Evolutionary conservation across 768 basidiomycete genomes (phyloP), one percentile per base, ranked within the genome.

Genomic region (Lyophyllum atratum): DNA sequence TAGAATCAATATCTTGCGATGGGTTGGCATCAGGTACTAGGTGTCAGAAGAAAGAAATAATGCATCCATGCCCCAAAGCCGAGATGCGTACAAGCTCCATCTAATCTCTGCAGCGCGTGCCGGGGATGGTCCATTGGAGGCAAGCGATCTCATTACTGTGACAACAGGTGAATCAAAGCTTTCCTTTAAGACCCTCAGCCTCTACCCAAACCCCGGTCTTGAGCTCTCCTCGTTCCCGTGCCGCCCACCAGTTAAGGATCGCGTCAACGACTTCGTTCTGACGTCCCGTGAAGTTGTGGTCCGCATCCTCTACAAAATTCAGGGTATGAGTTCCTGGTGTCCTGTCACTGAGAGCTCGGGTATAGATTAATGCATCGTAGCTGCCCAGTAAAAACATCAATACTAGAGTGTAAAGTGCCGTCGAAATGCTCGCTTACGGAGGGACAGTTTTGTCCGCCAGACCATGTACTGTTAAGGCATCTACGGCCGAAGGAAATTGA

Each of bases 391-490:
- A 42, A 24, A 31, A 40, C 17, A 34, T 42, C 44, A 49, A 50
- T 9, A 33, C 29, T 31, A 43, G 44, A 29, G 40, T 28, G 52
- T 14, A 25, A 12, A 11, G 39, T 21, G 10, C 9, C 19, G 15
- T 22, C 37, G 25, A 6, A 48, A 21, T 21, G 19, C 8, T 22
- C 17, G 79, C 87, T 67, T 69, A 92, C 87, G 86, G 80, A 14
- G 90, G 86, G 0, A 93, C 89, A 22, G 79, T 80, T 40, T 72
- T 65, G 62, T 94, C 92, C 28, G 73, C 72, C 40, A 92, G 72
- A n/a, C 92, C 92, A 55, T 93, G 92, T 46, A 92, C 66, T 2
- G 86, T 90, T 44, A 94, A 72, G n/a, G 89, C 90, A 68, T 92
- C 81, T 8, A 79, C 77, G 1, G 71, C 58, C 14, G 70, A 59